Conservation (phyloP, 2,329 filamentous ascomycete species). For the Stemphylium vesicarium region DNA sequence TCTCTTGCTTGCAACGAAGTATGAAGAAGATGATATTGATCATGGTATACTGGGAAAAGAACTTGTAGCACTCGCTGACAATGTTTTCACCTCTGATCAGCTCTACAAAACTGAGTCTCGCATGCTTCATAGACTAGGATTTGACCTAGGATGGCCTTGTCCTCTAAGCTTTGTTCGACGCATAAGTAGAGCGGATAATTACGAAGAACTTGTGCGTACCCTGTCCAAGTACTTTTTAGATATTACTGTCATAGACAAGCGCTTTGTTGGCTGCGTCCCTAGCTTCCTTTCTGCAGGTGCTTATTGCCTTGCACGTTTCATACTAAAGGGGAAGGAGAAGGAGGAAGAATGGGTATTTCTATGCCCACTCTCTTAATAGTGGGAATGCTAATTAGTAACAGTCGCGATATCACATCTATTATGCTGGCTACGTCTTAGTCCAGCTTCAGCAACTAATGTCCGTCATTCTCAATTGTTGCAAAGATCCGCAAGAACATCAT, state of each 20-base stretch:
- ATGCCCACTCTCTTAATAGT: not conserved
- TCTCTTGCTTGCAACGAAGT: conserved; percentile 95
- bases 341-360: conserved; percentile 89
- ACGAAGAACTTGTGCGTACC: conserved; percentile 92
- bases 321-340: too few species aligned
- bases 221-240: conserved; percentile 98
- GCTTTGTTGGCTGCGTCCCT: conserved; percentile 88
- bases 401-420: conserved; percentile 86
- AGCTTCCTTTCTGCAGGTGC: conserved; percentile 91
- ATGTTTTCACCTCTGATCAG: conserved; percentile 86
- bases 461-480: conserved; percentile 87
- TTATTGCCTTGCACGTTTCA: conserved; percentile 86
- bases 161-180: conserved; percentile 97
- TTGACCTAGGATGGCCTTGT: conserved; percentile 96
- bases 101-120: conserved; percentile 96
- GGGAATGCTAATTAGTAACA: conserved; percentile 53
- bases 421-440: conserved; percentile 87
- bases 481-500: conserved; percentile 81
- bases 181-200: conserved; percentile 98
- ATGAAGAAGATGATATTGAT: conserved; percentile 98
- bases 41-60: too few species aligned
- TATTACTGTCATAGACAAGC: conserved; percentile 96
- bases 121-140: conserved; percentile 96
- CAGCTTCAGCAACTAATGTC: conserved; percentile 80
- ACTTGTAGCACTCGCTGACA: too few species aligned